Conservation (phyloP, 345 rosid species). For the Syzygium oleosum region DNA sequence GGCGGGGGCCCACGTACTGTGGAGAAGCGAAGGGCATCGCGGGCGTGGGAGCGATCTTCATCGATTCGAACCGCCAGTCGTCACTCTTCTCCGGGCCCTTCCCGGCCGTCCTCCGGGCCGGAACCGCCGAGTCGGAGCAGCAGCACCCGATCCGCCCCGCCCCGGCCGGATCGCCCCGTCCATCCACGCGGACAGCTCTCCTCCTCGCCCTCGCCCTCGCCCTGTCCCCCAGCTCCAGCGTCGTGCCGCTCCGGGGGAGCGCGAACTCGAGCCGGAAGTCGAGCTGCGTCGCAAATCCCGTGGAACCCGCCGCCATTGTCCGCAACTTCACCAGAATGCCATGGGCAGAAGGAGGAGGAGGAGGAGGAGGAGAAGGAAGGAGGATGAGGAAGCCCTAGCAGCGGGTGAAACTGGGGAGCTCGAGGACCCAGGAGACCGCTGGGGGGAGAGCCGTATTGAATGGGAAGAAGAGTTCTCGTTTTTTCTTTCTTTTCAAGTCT, state of each 20-base stretch:
- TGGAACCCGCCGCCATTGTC: constrained; percentile 53
- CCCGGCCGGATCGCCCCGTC: constrained; percentile 1
- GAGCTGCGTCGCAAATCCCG: constrained; percentile 44
- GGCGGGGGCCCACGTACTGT: constrained; percentile 30
- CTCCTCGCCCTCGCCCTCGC: constrained; percentile 29
- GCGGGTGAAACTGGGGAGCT: background rate
- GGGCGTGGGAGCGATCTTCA: constrained; percentile 47
- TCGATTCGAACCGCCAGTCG: constrained; percentile 42
- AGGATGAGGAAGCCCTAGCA: too few relatives aligned
- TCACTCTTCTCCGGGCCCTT: constrained; percentile 39
- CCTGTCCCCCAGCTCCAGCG: constrained; percentile 13
- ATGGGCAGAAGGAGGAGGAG: too few relatives aligned
- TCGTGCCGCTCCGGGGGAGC: constrained; percentile 11
- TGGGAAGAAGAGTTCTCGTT: background rate
- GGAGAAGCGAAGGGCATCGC: constrained; percentile 75
- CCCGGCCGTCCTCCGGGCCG: constrained; percentile 30
- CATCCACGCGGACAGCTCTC: background rate
- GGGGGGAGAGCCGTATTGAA: background rate
- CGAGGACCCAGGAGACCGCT: background rate
- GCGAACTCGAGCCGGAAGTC: constrained; percentile 29
- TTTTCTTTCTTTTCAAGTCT: background rate
- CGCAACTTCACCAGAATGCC: constrained; percentile 29
- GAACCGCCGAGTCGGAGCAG: constrained; percentile 51
- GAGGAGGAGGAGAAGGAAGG: too few relatives aligned
- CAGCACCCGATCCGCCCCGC: constrained; percentile 35